phyloP scores from a whole-genome alignment of 192 early-diverging fungal genomes.

The Rhizoclosmatium globosum region DNA sequence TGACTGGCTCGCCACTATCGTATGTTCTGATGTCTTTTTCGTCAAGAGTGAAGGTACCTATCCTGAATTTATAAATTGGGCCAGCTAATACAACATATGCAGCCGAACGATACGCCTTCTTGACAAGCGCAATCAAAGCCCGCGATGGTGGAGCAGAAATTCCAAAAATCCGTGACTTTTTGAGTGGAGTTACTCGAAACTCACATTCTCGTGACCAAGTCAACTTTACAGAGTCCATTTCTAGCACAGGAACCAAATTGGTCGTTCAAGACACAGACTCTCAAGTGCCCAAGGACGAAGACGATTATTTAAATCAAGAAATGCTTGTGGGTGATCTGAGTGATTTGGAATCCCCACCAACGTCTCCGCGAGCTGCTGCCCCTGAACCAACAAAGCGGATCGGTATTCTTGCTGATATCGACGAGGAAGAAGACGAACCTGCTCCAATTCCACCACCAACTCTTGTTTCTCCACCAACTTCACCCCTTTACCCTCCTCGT shows the following conservation, averaged over 20 bases:
- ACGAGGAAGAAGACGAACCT: background rate
- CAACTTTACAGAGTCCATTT: too few relatives aligned
- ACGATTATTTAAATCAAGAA: too few relatives aligned
- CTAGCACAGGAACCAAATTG: too few relatives aligned
- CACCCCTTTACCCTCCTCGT: background rate
- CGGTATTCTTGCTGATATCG: background rate
- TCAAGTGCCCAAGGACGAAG: too few relatives aligned
- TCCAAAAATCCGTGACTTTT: constrained; percentile 13
- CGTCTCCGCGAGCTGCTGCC: too few relatives aligned
- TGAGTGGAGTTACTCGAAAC: background rate
- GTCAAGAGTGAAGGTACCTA: background rate
- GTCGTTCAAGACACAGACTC: too few relatives aligned
- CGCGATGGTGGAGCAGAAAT: background rate
- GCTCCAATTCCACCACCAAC: background rate
- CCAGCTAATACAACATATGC: background rate
- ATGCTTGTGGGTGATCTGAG: too few relatives aligned
- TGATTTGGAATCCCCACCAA: too few relatives aligned
- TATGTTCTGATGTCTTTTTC: constrained; percentile 21
- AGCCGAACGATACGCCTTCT: background rate
- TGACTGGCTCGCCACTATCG: constrained; percentile 14
- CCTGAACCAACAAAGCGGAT: background rate
- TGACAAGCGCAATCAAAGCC: too few relatives aligned
- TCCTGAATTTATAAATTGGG: background rate
- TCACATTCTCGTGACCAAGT: too few relatives aligned
- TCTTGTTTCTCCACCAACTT: background rate